Percentiles rank a stretch among this genome's conserved stretches.
These are phyloP conservation scores for Hymenoscyphus fraxineus DNA, from an alignment of 2,329 filamentous ascomycete species.

Conservation along the genomic window DNA sequence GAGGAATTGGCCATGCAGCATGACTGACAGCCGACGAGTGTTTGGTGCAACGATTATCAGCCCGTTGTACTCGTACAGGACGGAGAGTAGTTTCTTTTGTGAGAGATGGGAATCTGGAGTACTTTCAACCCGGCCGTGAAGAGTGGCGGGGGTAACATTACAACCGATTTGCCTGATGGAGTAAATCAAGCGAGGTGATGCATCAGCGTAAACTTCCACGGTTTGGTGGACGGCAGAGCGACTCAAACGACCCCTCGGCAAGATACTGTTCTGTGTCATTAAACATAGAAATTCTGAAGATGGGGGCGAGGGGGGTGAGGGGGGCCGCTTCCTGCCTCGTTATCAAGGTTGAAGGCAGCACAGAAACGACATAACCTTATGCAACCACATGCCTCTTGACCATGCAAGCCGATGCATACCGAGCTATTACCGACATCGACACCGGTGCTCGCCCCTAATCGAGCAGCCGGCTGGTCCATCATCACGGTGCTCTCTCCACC, in stretches of 20 bases:
- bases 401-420: background rate
- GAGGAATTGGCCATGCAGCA: background rate
- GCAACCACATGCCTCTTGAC: too few relatives aligned
- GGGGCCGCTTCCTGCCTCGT: background rate
- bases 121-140: too few relatives aligned
- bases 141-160: too few relatives aligned
- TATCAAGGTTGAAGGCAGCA: background rate
- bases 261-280: background rate
- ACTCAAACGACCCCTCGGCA: background rate
- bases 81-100: background rate
- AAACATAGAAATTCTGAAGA: background rate
- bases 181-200: background rate
- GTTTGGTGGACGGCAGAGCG: background rate
- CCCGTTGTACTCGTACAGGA: background rate
- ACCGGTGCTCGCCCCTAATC: too few relatives aligned
- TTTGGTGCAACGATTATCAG: background rate
- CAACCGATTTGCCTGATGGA: background rate
- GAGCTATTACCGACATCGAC: background rate
- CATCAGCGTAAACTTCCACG: background rate
- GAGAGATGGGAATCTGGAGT: background rate
- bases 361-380: background rate
- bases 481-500: too few relatives aligned
- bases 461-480: too few relatives aligned
- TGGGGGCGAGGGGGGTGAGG: background rate
- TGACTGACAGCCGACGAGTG: background rate